phyloP scores from a whole-genome alignment of 78 protist species.

The Dictyostelium firmibasis region DNA sequence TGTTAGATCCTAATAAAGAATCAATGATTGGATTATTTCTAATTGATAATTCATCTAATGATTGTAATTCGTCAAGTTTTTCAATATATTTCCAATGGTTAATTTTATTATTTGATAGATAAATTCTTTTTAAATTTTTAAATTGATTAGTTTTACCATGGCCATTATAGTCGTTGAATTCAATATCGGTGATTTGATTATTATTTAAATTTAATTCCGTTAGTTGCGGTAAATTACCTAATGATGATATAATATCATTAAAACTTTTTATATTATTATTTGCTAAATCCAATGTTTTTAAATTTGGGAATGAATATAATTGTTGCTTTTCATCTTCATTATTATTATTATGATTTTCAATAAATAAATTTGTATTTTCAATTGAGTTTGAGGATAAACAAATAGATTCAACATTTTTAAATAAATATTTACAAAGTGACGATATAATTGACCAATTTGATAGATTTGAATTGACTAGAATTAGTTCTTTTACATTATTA shows the following conservation, averaged over 20 bases:
- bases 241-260: not conserved
- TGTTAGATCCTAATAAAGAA: not conserved
- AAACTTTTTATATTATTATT: not conserved
- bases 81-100: not conserved
- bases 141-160: not conserved
- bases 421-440: not conserved
- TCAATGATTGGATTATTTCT: constrained; percentile 53
- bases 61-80: not conserved
- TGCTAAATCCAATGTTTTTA: constrained; percentile 1
- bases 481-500: not conserved
- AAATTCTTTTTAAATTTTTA: not conserved
- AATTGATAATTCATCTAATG: constrained; percentile 25
- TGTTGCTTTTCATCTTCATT: not conserved
- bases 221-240: not conserved
- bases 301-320: not conserved
- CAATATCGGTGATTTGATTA: not conserved
- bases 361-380: not conserved
- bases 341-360: too few relatives aligned
- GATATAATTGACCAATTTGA: not conserved
- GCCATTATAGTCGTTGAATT: not conserved
- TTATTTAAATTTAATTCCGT: constrained; percentile 28
- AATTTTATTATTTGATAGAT: constrained; percentile 35
- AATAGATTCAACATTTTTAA: not conserved
- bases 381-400: not conserved
- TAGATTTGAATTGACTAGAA: not conserved